These are phyloP conservation scores for Botrytis paeoniae DNA, from an alignment of 2,329 filamentous ascomycete genomes.

Conservation along the genomic window DNA sequence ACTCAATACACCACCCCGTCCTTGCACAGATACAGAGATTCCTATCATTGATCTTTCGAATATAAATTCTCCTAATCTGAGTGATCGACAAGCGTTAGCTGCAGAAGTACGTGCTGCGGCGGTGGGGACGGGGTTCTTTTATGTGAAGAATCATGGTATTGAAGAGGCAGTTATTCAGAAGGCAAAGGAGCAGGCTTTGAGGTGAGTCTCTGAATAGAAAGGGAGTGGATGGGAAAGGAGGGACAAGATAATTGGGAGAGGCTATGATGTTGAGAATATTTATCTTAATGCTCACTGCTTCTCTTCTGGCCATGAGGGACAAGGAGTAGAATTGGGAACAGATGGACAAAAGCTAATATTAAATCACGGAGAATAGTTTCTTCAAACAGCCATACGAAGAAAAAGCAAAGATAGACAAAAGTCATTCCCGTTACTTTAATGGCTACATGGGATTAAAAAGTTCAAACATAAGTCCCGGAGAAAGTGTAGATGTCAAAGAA, in stretches of 20 bases:
- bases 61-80: conserved; percentile 39
- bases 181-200: conserved; percentile 34
- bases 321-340: not conserved
- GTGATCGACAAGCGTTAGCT: conserved; percentile 41
- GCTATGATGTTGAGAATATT: not conserved
- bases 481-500: conserved; percentile 51
- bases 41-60: conserved; percentile 46
- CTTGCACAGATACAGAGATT: conserved; percentile 44
- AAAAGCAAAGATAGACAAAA: conserved; percentile 42
- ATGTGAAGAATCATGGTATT: conserved; percentile 46
- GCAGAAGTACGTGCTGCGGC: conserved; percentile 41
- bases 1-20: conserved; percentile 42
- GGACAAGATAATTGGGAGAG: not conserved
- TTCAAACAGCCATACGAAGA: conserved; percentile 46
- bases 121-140: conserved; percentile 48
- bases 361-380: conserved; percentile 40
- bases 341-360: not conserved
- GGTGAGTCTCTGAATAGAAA: conserved; percentile 24
- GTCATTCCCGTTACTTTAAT: conserved; percentile 45
- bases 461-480: conserved; percentile 49
- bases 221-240: too few relatives aligned
- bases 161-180: conserved; percentile 36
- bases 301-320: not conserved
- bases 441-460: conserved; percentile 45
- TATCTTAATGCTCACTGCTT: not conserved